phyloP scores from a whole-genome alignment of 495 filamentous ascomycete genomes.

The Podospora comata region DNA sequence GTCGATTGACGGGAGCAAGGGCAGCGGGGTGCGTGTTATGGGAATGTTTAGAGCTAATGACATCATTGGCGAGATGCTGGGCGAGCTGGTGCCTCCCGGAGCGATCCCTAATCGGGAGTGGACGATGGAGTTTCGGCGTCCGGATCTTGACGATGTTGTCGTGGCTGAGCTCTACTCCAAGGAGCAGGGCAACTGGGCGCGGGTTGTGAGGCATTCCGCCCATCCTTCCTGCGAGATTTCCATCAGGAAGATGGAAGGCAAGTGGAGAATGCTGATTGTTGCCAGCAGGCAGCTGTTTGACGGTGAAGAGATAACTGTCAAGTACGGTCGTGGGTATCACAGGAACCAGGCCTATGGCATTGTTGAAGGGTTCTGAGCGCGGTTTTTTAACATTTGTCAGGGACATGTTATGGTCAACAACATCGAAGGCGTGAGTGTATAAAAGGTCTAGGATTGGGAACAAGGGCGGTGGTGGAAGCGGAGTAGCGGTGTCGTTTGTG shows the following conservation, averaged over 20 bases:
- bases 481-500: background rate
- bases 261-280: slow-evolving; percentile 28
- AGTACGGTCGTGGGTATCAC: slow-evolving; percentile 25
- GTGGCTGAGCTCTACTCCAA: slow-evolving; percentile 32
- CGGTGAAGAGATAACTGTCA: slow-evolving; percentile 33
- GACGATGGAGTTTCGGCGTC: slow-evolving; percentile 26
- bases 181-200: slow-evolving; percentile 33
- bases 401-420: background rate
- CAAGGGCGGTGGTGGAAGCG: background rate
- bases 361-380: slow-evolving; percentile 20
- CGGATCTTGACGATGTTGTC: slow-evolving; percentile 23
- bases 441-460: background rate
- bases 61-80: slow-evolving; percentile 31
- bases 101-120: slow-evolving; percentile 17
- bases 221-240: slow-evolving; percentile 23
- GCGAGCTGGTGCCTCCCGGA: slow-evolving; percentile 29
- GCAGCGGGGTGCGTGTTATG: slow-evolving; percentile 23
- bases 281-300: slow-evolving; percentile 23
- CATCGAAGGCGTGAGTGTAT: background rate
- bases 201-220: slow-evolving; percentile 28
- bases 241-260: slow-evolving; percentile 27
- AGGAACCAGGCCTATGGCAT: slow-evolving; percentile 23
- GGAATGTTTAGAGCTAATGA: slow-evolving; percentile 14
- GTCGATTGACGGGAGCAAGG: slow-evolving; percentile 21
- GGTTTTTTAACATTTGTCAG: background rate